A percentile compares a stretch with the other conserved stretches of the same genome.
Conservation (phyloP, 441 rosid species). For the Populus hybrid region DNA sequence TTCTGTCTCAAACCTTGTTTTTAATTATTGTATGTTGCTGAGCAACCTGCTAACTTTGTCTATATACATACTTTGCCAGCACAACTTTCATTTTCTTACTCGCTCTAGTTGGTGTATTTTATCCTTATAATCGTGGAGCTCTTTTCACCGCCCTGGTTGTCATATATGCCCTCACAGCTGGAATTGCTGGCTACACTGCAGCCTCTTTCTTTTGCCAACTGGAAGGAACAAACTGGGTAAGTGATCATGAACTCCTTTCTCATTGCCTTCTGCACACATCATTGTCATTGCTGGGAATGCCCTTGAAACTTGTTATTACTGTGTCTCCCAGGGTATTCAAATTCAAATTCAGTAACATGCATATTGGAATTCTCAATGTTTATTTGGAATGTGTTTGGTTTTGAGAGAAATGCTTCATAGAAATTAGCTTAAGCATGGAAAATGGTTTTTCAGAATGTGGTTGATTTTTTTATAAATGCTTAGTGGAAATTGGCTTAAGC, state of each 20-base stretch:
- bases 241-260: slow-evolving; percentile 5
- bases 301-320: not conserved
- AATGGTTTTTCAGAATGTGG: not conserved
- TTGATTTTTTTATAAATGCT: not conserved
- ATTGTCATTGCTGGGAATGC: not conserved
- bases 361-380: not conserved
- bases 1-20: not conserved
- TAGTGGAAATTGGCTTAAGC: not conserved
- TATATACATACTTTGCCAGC: slow-evolving; percentile 30
- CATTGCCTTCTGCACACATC: not conserved
- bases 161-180: slow-evolving; percentile 74
- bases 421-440: not conserved
- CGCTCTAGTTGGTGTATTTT: slow-evolving; percentile 77
- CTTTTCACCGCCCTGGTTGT: slow-evolving; percentile 81
- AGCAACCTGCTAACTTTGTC: not conserved
- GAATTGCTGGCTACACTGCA: slow-evolving; percentile 71
- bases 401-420: not conserved
- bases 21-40: not conserved
- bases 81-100: slow-evolving; percentile 69
- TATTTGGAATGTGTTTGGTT: not conserved
- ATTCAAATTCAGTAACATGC: not conserved
- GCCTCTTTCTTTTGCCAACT: slow-evolving; percentile 78
- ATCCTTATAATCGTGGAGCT: slow-evolving; percentile 84
- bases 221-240: slow-evolving; percentile 78
- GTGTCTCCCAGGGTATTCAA: not conserved